Evolutionary conservation across 257 asterid genomes (phyloP), one percentile per base, ranked within the genome.

Genomic region (Rehmannia glutinosa): DNA sequence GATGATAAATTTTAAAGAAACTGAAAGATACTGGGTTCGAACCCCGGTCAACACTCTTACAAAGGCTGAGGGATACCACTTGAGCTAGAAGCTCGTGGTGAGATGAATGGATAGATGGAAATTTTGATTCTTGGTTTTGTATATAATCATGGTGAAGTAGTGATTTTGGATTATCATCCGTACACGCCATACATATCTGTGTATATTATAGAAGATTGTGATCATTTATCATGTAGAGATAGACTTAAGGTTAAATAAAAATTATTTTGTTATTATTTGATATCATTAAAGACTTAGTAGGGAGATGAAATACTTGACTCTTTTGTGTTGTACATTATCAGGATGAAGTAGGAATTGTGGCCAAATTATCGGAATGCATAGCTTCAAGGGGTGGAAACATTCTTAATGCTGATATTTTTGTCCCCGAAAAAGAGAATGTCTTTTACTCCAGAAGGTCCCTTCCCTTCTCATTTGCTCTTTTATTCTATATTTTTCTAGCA

Each of bases 271-370:
- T 42, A 6, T 32, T 15, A 13, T 57, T 68, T 21, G n/a, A 9
- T 41, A 17, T 43, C 39, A 13, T 50, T 43, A 12, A 15, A 27
- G 41, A 5, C 30, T 41, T 61, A 23, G 30, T 47, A 55, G 35
- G 52, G 53, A 59, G 38, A 57, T 27, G 49, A 38, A 24, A 41
- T 71, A 19, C 33, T 23, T 54, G 51, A 60, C 51, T 65, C 38
- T 21, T 33, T 13, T 39, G 11, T 36, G 67, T 61, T 58, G 41
- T 53, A 67, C 24, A 59, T 53, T 25, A 62, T 43, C 77, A 93
- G 98, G 98, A 93, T 80, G 97, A 53, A 70, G 87, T 93, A 53
- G 97, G 98, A 77, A 87, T 93, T 58, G 95, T 93, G 46, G 88
- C 96, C 32, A 93, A 82, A 68, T 61, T 93, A 62, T 93, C 97